These are phyloP conservation scores for Podaxis sp. DNA, from an alignment of 768 basidiomycete species.

Conservation along the genomic window DNA sequence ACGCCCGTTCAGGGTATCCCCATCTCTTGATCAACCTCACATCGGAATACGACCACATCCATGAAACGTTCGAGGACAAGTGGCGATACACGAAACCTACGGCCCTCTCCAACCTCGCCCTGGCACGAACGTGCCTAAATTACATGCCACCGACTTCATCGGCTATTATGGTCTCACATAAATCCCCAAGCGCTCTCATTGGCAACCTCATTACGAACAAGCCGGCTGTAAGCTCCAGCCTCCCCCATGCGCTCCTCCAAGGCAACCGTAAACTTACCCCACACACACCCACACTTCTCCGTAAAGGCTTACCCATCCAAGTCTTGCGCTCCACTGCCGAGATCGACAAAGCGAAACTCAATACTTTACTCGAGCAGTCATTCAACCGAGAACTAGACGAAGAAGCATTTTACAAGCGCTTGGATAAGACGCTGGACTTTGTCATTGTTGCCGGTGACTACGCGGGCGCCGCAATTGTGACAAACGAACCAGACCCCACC, in stretches of 20 bases:
- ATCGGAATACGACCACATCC: slow-evolving; percentile 84
- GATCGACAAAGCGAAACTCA: slow-evolving; percentile 76
- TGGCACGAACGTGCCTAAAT: slow-evolving; percentile 82
- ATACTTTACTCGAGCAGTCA: slow-evolving; percentile 80
- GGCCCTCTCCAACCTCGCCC: slow-evolving; percentile 78
- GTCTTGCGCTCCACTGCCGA: slow-evolving; percentile 72
- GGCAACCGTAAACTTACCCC: slow-evolving; percentile 82
- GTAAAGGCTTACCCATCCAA: slow-evolving; percentile 84
- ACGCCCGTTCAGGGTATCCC: slow-evolving; percentile 91
- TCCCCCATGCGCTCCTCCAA: slow-evolving; percentile 91
- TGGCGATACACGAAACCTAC: slow-evolving; percentile 85
- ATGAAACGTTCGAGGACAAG: slow-evolving; percentile 73
- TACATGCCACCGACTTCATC: slow-evolving; percentile 95
- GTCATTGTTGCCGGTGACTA: slow-evolving; percentile 95
- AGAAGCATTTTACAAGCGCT: slow-evolving; percentile 73
- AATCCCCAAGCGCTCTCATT: slow-evolving; percentile 92
- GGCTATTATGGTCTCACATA: slow-evolving; percentile 96
- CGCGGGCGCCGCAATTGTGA: slow-evolving; percentile 92
- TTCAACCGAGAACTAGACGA: slow-evolving; percentile 76
- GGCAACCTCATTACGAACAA: slow-evolving; percentile 98
- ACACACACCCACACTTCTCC: slow-evolving; percentile 90
- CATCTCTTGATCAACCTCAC: slow-evolving; percentile 94
- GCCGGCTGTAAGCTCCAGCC: slow-evolving; percentile 91
- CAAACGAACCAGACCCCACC: slow-evolving; percentile 50
- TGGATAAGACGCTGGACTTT: slow-evolving; percentile 82